Evolutionary conservation across 1,284 basidiomycete species (phyloP), one percentile per base, ranked within the genome.

Genomic region (Taiwanofungus camphoratus): DNA sequence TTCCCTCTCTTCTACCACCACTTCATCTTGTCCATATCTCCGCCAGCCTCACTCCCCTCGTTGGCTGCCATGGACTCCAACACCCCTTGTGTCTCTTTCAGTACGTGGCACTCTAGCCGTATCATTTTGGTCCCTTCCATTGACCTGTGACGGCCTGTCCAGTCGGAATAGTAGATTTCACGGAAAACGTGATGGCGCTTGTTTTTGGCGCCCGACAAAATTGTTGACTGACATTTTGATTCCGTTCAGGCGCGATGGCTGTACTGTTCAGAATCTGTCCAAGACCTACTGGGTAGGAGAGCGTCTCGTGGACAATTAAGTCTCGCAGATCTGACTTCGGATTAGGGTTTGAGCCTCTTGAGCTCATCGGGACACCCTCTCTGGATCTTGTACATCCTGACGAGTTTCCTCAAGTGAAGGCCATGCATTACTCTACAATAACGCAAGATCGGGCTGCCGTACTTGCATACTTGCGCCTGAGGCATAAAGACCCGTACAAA

Each of bases 131-230:
- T 18, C 8, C 30, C 18, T 27, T 34, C 13, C 32, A 8, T 43
- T 48, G 34, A 46, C 36, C 40, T 33, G 21, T 18, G 29, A 34
- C 41, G 46, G 36, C 46, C 23, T 24, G 23, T 36, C 47, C 55
- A 86, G 82, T 86, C 48, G 80, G 77, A 7, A 85, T 86, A 52
- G 77, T 84, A 24, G 82, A 87, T 60, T 86, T 87, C 61, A 78
- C 79, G 12, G 73, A 82, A 62, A 69, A 83, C 60, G 82, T 82
- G 58, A 55, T 62, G 50, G 49, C 47, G 50, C 49, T 43, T 37
- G 5, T n/a, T 18, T 35, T 42, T 48, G 42, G 48, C 51, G 53
- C 50, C 43, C 50, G 31, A 43, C 24, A n/a, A n/a, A 6, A n/a
- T 41, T 41, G 31, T 24, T 47, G 20, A 16, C 32, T 23, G 6